phyloP scores from a whole-genome alignment of 257 asterid genomes.

The Fraxinus cuspidata region DNA sequence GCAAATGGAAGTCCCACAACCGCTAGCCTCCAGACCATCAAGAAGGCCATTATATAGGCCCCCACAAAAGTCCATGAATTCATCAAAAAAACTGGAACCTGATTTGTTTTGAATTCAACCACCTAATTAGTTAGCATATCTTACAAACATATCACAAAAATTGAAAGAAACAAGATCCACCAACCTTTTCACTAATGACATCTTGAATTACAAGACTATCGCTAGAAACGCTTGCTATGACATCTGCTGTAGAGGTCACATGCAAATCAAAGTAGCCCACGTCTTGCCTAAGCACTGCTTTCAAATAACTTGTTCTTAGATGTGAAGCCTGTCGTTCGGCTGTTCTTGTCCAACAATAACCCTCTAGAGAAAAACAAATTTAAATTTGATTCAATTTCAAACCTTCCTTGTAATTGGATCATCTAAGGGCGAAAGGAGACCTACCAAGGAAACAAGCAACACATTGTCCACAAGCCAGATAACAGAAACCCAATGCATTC shows the following conservation, averaged over 20 bases:
- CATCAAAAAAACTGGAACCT: conserved; percentile 83
- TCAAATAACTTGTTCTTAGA: conserved; percentile 62
- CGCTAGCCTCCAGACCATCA: conserved; percentile 76
- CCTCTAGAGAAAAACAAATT: conserved; percentile 48
- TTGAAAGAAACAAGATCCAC: not conserved
- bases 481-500: conserved; percentile 77
- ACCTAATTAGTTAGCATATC: not conserved
- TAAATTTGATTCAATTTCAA: too few species aligned
- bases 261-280: conserved; percentile 87
- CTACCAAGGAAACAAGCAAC: conserved; percentile 77
- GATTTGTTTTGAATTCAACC: not conserved
- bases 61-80: conserved; percentile 67
- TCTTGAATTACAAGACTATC: conserved; percentile 88
- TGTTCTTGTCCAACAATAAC: conserved; percentile 96
- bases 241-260: conserved; percentile 82
- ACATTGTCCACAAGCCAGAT: conserved; percentile 80
- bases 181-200: conserved; percentile 86
- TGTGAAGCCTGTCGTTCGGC: conserved; percentile 91
- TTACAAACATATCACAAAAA: not conserved
- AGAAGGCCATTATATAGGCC: conserved; percentile 59
- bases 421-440: conserved; percentile 12
- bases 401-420: not conserved
- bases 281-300: conserved; percentile 93
- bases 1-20: conserved; percentile 74
- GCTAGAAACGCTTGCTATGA: conserved; percentile 72